Conservation (phyloP, 1,284 basidiomycete genomes). For the Cutaneotrichosporon cavernicola region DNA sequence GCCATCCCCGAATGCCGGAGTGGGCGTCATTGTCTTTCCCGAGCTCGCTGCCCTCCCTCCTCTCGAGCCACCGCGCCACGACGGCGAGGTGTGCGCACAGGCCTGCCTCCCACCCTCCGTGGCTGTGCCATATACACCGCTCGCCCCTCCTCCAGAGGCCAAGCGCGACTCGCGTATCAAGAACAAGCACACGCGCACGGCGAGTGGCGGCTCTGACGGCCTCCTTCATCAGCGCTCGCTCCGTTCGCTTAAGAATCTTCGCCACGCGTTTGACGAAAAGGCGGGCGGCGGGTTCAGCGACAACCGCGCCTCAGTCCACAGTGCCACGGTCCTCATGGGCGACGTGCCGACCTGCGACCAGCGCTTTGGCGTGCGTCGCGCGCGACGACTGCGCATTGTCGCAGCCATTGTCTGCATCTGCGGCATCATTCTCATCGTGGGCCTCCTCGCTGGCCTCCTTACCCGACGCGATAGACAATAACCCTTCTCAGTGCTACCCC, state of each 20-base stretch:
- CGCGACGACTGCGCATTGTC: slow-evolving; percentile 14
- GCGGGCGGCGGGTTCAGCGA: neutral
- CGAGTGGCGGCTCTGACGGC: neutral
- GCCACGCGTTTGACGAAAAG: slow-evolving; percentile 11
- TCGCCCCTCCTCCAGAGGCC: slow-evolving; percentile 16
- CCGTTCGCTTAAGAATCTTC: slow-evolving; percentile 14
- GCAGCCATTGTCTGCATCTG: slow-evolving; percentile 20
- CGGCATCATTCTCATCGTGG: slow-evolving; percentile 30
- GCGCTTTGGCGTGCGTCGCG: neutral
- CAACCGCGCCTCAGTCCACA: neutral
- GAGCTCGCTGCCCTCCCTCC: slow-evolving; percentile 23
- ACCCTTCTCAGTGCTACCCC: neutral
- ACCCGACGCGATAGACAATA: slow-evolving; percentile 11
- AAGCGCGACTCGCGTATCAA: neutral
- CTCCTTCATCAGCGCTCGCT: slow-evolving; percentile 1
- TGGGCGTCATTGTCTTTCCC: slow-evolving; percentile 31
- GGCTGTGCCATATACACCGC: slow-evolving; percentile 23
- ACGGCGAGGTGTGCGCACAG: slow-evolving; percentile 27
- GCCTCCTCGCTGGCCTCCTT: slow-evolving; percentile 34
- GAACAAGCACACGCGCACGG: neutral
- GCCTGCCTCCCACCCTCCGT: slow-evolving; percentile 20
- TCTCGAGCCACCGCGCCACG: slow-evolving; percentile 12
- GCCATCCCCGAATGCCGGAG: slow-evolving; percentile 12
- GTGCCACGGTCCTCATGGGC: slow-evolving; percentile 14
- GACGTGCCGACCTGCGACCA: slow-evolving; percentile 21